Conservation (phyloP, 1,139 yeast genomes). For the Taphrina confusa region DNA sequence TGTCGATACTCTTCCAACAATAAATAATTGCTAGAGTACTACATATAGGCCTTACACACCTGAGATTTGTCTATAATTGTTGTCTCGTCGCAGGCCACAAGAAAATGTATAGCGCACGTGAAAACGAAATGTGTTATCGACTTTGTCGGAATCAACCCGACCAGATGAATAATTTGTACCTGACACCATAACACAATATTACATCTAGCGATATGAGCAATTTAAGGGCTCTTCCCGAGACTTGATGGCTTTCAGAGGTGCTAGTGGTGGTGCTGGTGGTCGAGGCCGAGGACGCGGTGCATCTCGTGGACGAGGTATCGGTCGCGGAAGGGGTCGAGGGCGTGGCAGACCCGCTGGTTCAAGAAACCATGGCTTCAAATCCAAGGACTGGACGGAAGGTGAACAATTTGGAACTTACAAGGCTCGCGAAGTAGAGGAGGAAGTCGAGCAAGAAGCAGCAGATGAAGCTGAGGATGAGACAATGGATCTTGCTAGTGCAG, state of each 20-base stretch:
- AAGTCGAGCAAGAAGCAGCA: constrained; percentile 41
- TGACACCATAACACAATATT: too few relatives aligned
- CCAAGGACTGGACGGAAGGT: constrained; percentile 21
- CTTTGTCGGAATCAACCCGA: too few relatives aligned
- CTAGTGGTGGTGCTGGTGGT: constrained; percentile 11
- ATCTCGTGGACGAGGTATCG: constrained; percentile 57
- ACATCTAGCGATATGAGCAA: too few relatives aligned
- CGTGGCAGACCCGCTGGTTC: constrained; percentile 54
- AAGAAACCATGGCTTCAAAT: constrained; percentile 37
- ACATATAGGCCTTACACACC: too few relatives aligned
- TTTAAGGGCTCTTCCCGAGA: too few relatives aligned
- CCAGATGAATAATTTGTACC: too few relatives aligned
- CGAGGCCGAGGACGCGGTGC: constrained; percentile 32
- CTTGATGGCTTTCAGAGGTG: constrained; percentile 17
- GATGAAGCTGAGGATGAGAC: constrained; percentile 42
- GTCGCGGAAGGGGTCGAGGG: constrained; percentile 59
- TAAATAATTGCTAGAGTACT: too few relatives aligned
- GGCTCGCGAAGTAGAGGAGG: constrained; percentile 39
- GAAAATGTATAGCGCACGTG: constrained; percentile 6
- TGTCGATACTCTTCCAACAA: too few relatives aligned
- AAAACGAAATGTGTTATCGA: too few relatives aligned
- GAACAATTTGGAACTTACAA: constrained; percentile 36
- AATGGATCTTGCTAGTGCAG: constrained; percentile 37
- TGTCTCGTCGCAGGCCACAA: constrained; percentile 8
- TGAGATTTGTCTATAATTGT: too few relatives aligned